A percentile compares a stretch with the other conserved stretches of the same genome.
Evolutionary conservation across 192 early-diverging fungal species (phyloP).

Genomic region (Coemansia sp.): DNA sequence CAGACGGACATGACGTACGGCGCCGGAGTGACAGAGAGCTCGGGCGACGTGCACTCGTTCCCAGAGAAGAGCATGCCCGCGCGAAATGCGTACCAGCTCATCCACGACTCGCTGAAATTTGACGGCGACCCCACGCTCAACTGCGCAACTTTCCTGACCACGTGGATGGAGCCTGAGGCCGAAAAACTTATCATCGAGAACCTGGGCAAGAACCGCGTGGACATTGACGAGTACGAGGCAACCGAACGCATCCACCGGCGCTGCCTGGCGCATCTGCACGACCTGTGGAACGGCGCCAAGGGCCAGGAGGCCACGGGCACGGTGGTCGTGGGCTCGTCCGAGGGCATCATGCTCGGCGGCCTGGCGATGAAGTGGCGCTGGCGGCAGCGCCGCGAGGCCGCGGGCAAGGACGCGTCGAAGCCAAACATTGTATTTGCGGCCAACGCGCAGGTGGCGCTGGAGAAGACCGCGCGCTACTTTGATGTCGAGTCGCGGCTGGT

Average conservation of each 20-base stretch:
- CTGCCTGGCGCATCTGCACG: constrained; percentile 66
- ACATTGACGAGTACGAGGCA: constrained; percentile 68
- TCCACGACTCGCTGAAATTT: constrained; percentile 71
- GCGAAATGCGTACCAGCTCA: constrained; percentile 63
- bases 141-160: constrained; percentile 75
- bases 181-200: constrained; percentile 74
- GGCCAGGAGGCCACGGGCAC: constrained; percentile 57
- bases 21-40: constrained; percentile 16
- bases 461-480: constrained; percentile 71
- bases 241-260: constrained; percentile 61
- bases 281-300: constrained; percentile 59
- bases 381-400: constrained; percentile 56
- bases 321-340: constrained; percentile 73
- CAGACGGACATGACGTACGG: constrained; percentile 41
- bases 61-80: constrained; percentile 45
- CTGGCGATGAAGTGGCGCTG: constrained; percentile 79
- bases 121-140: constrained; percentile 77
- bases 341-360: constrained; percentile 72
- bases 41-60: constrained; percentile 28
- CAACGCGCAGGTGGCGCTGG: constrained; percentile 71
- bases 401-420: constrained; percentile 61
- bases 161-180: constrained; percentile 79
- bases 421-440: constrained; percentile 78
- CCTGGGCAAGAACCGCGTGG: constrained; percentile 70
- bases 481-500: constrained; percentile 70